A percentile compares a stretch with the other conserved stretches of the same genome.
Conservation (phyloP, 1,284 basidiomycete species). For the Kwoniella shivajii region DNA sequence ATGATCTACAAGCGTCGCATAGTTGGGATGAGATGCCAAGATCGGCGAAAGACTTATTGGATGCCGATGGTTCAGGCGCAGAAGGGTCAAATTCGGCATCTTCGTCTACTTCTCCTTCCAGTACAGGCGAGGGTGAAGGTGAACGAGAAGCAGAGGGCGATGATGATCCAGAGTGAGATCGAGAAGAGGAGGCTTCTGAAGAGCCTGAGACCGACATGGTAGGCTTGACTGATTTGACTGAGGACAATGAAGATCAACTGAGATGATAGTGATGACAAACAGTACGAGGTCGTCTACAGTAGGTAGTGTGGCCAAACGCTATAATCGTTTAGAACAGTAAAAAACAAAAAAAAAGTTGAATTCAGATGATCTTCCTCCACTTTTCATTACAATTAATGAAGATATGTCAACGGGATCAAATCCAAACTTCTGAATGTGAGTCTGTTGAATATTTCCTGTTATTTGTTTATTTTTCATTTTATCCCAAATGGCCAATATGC, state of each 20-base stretch:
- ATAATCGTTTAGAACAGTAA: background rate
- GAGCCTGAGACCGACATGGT: constrained; percentile 23
- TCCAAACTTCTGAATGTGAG: background rate
- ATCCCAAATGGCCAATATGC: background rate
- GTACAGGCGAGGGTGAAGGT: constrained; percentile 16
- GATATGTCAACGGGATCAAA: background rate
- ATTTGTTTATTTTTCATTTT: constrained; percentile 13
- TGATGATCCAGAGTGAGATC: constrained; percentile 15
- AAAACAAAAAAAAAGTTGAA: constrained; percentile 8
- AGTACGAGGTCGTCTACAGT: no score
- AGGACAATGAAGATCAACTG: background rate
- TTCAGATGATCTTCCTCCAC: constrained; percentile 4
- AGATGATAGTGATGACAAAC: no score
- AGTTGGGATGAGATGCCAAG: constrained; percentile 89
- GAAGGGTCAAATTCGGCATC: constrained; percentile 16
- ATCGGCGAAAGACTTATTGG: constrained; percentile 56
- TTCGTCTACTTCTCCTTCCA: no score
- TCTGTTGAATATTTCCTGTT: constrained; percentile 1
- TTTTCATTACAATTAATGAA: background rate
- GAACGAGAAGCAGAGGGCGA: constrained; percentile 18
- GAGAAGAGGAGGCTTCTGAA: constrained; percentile 28
- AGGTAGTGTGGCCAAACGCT: no score
- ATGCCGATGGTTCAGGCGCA: constrained; percentile 20
- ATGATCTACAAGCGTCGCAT: constrained; percentile 77
- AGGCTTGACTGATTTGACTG: background rate